A percentile compares a stretch with the other conserved stretches of the same genome.
Conservation (phyloP, 2,329 filamentous ascomycete genomes). For the Conoideocrella luteorostrata region DNA sequence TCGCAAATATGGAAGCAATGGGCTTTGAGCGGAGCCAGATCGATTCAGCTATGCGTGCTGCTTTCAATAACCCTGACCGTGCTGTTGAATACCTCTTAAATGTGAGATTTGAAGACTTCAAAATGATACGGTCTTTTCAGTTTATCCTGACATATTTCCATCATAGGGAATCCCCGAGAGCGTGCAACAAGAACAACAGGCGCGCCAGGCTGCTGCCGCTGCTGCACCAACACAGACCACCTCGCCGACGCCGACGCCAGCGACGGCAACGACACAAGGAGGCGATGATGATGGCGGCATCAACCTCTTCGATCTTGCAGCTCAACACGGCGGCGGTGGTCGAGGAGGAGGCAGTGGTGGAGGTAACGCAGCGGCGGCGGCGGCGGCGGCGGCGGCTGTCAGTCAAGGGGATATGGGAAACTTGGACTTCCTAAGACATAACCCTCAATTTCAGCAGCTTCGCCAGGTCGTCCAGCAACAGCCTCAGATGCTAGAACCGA, state of each 20-base stretch:
- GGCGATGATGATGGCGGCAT: slow-evolving; percentile 61
- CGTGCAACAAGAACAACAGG: slow-evolving; percentile 64
- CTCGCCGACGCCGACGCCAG: slow-evolving; percentile 20
- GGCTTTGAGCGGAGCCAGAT: slow-evolving; percentile 86
- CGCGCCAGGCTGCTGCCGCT: slow-evolving; percentile 35
- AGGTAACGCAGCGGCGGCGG: slow-evolving; percentile 33
- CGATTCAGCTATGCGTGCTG: slow-evolving; percentile 89
- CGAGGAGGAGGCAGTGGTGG: slow-evolving; percentile 35
- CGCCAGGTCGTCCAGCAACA: slow-evolving; percentile 96
- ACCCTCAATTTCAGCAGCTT: slow-evolving; percentile 96
- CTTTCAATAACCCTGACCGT: slow-evolving; percentile 94
- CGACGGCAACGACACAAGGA: slow-evolving; percentile 26
- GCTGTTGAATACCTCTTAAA: slow-evolving; percentile 93
- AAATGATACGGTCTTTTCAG: not conserved
- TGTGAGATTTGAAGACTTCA: slow-evolving; percentile 44
- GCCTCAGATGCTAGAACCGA: slow-evolving; percentile 96
- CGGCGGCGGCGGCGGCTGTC: slow-evolving; percentile 43
- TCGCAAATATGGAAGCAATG: slow-evolving; percentile 95
- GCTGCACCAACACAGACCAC: slow-evolving; percentile 25
- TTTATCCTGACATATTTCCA: not conserved
- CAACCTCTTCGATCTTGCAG: slow-evolving; percentile 90
- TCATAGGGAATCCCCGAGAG: slow-evolving; percentile 82
- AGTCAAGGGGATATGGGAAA: slow-evolving; percentile 59
- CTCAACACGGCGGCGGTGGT: slow-evolving; percentile 56
- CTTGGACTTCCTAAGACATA: slow-evolving; percentile 89